Base-by-base conservation (phyloP, 2,329 filamentous ascomycete genomes). In the Chalaropsis thielavioides region DNA sequence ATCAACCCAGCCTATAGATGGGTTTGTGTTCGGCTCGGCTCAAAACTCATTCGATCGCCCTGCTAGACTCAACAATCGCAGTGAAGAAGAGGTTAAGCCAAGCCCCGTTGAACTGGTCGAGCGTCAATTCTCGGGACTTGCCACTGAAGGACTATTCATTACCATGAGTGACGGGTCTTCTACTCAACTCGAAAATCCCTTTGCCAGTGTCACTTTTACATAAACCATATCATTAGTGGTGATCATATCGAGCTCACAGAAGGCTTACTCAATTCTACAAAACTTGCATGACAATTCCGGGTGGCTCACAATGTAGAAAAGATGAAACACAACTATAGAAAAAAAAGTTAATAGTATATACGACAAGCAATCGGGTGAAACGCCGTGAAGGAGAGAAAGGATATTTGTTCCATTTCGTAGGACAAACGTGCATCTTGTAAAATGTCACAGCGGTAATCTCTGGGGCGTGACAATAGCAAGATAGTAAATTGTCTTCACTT, bases 71-170 rank as follows among this genome's bases (percentile, higher is more conserved):
- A 22, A 6, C 31, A 40, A 35, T 22, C 11, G 7, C 15, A 43
- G 17, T 31, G 19, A 11, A 24, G 19, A 11, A 24, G 43, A 63
- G 17, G 8, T 13, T 38, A 15, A 8, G 27, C 54, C 35, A 10
- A 13, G 24, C n/a, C 13, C 22, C 13, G 19, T 65, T 10, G 19
- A 64, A 17, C 6, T 67, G 17, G 35, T 64, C 15, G 15, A 64
- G 22, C 73, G 73, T 31, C 77, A 80, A 65, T 89, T 90, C 71
- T 86, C 86, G 24, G 84, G 81, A 10, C 74, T 87, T 19, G 85
- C 86, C 0, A 80, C 82, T 62, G 74, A 79, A 17, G 86, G 85
- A 4, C 71, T 88, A 17, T 86, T 81, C 68, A 65, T 85, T n/a
- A 73, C 74, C 1, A 70, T 70, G 19, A 15, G 38, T 11, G 49